Base-by-base conservation (phyloP, 352 stramenopile species). In the Phytophthora sojae region DNA sequence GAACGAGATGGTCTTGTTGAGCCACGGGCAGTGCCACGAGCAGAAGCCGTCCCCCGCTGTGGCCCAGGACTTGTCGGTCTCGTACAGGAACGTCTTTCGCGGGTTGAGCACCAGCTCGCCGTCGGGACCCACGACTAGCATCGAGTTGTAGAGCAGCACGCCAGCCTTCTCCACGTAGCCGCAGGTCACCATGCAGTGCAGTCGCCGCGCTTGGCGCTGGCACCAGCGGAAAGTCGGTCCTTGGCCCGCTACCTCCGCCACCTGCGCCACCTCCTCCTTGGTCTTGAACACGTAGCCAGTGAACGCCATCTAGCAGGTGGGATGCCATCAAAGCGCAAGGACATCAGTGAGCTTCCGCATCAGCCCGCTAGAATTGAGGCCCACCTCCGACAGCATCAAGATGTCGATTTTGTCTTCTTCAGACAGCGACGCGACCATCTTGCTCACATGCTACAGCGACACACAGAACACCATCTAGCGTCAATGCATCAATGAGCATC, bases 61-160 rank as follows among this genome's bases (percentile, higher is more conserved):
- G 35, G 89, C 87, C 89, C 89, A 96, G 11, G 73, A 61, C 73
- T 94, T 94, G 80, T 96, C 89, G 4, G 85, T 92, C 72, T 93
- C 87, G 63, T 96, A 96, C 59, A 96, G 61, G 61, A 94, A 94
- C 12, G 79, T 91, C 77, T 95, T 96, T 21, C 89, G 86, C 11
- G 85, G 80, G 52, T 94, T 95, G 67, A 76, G 88, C 30, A 84
- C 82, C 37, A 96, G 77, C 56, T 82, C 73, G 26, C 89, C 89
- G 6, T 84, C 74, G 5, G 86, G 87, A 67, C 82, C 88, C 25
- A 96, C 70, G 19, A 95, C 86, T 74, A 95, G 74, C 84, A 95
- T 90, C n/a, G 87, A 74, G 69, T 96, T 96, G 75, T 87, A 96
- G 12, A 96, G 62, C 8, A 70, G 25, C 3, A 71, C 51, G 21